phyloP scores from a whole-genome alignment of 2,329 filamentous ascomycete genomes.

The Xylaria sp. region DNA sequence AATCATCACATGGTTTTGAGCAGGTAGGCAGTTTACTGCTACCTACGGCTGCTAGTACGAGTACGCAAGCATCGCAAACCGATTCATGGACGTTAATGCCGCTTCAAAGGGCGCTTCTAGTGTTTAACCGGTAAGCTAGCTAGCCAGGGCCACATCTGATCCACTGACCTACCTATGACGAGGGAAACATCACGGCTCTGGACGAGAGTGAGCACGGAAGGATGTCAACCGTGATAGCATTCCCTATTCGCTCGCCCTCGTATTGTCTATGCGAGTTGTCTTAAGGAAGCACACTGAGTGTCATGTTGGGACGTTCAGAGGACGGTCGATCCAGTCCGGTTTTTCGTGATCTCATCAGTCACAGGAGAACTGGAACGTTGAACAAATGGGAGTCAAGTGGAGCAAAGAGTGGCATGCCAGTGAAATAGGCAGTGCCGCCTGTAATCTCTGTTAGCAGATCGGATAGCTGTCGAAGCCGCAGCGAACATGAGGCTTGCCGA shows the following conservation, averaged over 20 bases:
- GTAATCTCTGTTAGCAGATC: constrained; percentile 5
- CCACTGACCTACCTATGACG: constrained; percentile 1
- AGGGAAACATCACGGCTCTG: constrained; percentile 4
- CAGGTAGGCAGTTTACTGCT: background rate
- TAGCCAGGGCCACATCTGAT: constrained; percentile 2
- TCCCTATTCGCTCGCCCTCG: constrained; percentile 12
- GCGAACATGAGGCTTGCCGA: constrained; percentile 8
- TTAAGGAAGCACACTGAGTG: constrained; percentile 10
- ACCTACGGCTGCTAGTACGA: background rate
- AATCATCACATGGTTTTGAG: constrained; percentile 3
- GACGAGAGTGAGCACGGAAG: constrained; percentile 3
- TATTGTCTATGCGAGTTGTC: constrained; percentile 11
- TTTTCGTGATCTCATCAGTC: background rate
- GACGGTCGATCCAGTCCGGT: constrained; percentile 4
- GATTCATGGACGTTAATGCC: background rate
- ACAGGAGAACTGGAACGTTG: constrained; percentile 1
- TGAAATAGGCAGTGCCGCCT: constrained; percentile 9
- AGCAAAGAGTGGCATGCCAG: constrained; percentile 7
- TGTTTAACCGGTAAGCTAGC: constrained; percentile 4
- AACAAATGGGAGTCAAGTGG: constrained; percentile 14
- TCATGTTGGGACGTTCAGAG: constrained; percentile 9
- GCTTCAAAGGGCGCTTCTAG: background rate
- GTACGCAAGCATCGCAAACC: background rate
- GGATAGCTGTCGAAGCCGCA: constrained; percentile 2
- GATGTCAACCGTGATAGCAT: constrained; percentile 13